phyloP scores from a whole-genome alignment of 2,329 filamentous ascomycete genomes.

The Massarina eburnea region DNA sequence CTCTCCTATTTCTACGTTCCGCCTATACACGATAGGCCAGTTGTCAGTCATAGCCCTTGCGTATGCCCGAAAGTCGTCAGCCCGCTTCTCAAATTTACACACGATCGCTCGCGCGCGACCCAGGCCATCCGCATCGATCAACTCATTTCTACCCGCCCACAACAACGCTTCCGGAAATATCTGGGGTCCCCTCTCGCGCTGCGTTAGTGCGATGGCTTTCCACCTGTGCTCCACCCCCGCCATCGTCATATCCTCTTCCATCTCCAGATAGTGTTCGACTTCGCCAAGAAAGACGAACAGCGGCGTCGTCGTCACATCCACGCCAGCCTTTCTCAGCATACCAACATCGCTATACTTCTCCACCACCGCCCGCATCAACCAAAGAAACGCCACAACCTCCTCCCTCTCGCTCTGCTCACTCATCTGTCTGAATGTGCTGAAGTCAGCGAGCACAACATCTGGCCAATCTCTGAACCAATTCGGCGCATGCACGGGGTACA shows the following conservation, averaged over 20 bases:
- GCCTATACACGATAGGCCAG: neutral
- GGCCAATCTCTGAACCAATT: conserved; percentile 15
- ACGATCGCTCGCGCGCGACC: neutral
- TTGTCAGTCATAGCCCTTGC: neutral
- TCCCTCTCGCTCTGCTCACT: neutral
- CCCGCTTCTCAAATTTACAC: conserved; percentile 3
- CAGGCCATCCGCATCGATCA: conserved; percentile 10
- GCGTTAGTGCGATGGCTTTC: neutral
- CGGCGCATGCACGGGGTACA: conserved; percentile 5
- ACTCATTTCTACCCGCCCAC: conserved; percentile 9
- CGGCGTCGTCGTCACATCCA: neutral
- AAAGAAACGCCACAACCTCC: conserved; percentile 7
- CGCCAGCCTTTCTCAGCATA: neutral
- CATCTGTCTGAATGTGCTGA: neutral
- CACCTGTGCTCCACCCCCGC: neutral
- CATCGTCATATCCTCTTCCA: neutral
- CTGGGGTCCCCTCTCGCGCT: conserved; percentile 1
- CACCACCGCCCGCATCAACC: conserved; percentile 7
- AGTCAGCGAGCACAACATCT: conserved; percentile 12
- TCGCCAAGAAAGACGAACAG: neutral
- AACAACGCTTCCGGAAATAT: conserved; percentile 1
- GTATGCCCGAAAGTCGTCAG: neutral
- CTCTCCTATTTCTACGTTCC: neutral
- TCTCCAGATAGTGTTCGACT: neutral
- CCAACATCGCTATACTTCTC: conserved; percentile 8